A percentile compares a stretch with the other conserved stretches of the same genome.
These are phyloP conservation scores for Colletotrichum trifolii DNA, from an alignment of 2,329 filamentous ascomycete species.

Conservation along the genomic window DNA sequence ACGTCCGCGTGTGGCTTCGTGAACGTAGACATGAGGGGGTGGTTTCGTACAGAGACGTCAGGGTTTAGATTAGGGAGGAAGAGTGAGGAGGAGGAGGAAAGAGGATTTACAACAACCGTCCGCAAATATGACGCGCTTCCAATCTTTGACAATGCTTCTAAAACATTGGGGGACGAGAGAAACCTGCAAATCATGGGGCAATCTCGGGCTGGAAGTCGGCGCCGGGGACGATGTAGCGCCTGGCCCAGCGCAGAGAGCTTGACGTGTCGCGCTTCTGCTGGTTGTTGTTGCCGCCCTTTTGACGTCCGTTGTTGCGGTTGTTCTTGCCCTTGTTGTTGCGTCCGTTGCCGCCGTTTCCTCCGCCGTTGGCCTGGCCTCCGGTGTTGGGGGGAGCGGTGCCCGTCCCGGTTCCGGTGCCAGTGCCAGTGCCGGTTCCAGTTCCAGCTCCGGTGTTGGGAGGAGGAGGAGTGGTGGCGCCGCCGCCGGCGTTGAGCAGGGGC, in stretches of 20 bases:
- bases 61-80: conserved; percentile 17
- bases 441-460: no score
- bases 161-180: neutral
- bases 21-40: neutral
- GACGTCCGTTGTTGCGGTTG: conserved; percentile 2
- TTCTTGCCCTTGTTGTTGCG: conserved; percentile 9
- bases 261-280: conserved; percentile 7
- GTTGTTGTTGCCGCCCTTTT: neutral
- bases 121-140: no score
- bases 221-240: conserved; percentile 26
- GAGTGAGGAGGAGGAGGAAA: neutral
- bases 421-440: no score
- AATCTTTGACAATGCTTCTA: neutral
- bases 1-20: conserved; percentile 10
- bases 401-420: no score
- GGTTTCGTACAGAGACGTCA: neutral
- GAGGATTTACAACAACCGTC: no score
- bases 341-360: neutral
- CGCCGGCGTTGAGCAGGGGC: conserved; percentile 17
- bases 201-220: conserved; percentile 25
- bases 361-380: no score
- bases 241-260: conserved; percentile 26
- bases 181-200: conserved; percentile 8
- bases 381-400: no score
- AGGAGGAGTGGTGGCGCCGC: conserved; percentile 23